Conservation (phyloP, 1,284 basidiomycete genomes). For the Termitomyces sp. region DNA sequence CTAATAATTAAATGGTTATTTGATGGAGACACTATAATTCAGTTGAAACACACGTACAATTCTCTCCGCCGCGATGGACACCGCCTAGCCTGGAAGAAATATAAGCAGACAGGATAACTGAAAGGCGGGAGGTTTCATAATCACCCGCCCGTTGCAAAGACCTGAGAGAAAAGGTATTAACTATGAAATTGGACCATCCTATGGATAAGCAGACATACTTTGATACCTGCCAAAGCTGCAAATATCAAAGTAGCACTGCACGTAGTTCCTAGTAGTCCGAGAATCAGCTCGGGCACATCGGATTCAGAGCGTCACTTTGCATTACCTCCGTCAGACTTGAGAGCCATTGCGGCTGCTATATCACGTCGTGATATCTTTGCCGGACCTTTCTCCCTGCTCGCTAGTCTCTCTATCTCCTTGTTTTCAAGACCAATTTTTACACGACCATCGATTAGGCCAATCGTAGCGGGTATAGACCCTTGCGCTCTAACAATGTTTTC, state of each 20-base stretch:
- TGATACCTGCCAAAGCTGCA: constrained; percentile 79
- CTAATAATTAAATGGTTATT: constrained; percentile 35
- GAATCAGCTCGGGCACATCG: background rate
- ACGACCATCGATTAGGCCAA: constrained; percentile 80
- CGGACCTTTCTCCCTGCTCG: constrained; percentile 47
- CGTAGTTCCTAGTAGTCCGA: constrained; percentile 52
- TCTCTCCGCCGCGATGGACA: constrained; percentile 91
- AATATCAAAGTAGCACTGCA: constrained; percentile 87
- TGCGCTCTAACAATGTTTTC: constrained; percentile 76
- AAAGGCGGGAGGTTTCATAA: constrained; percentile 16
- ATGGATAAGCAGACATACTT: constrained; percentile 35
- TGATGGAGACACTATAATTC: background rate
- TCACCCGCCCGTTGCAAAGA: constrained; percentile 80
- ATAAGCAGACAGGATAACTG: background rate
- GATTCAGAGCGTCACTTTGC: background rate
- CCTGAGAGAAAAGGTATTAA: constrained; percentile 33
- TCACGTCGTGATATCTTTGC: constrained; percentile 89
- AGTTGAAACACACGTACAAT: constrained; percentile 46
- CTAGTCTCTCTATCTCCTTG: constrained; percentile 67
- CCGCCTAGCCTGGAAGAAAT: constrained; percentile 63
- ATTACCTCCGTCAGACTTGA: constrained; percentile 68
- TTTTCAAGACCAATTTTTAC: constrained; percentile 81
- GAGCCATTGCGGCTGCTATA: constrained; percentile 72
- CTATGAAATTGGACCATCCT: background rate
- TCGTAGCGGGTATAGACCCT: constrained; percentile 85